A percentile compares a stretch with the other conserved stretches of the same genome.
These are phyloP conservation scores for Thinopyrum obtusiflorum DNA, from an alignment of 202 grass and related monocot genomes.

Conservation along the genomic window DNA sequence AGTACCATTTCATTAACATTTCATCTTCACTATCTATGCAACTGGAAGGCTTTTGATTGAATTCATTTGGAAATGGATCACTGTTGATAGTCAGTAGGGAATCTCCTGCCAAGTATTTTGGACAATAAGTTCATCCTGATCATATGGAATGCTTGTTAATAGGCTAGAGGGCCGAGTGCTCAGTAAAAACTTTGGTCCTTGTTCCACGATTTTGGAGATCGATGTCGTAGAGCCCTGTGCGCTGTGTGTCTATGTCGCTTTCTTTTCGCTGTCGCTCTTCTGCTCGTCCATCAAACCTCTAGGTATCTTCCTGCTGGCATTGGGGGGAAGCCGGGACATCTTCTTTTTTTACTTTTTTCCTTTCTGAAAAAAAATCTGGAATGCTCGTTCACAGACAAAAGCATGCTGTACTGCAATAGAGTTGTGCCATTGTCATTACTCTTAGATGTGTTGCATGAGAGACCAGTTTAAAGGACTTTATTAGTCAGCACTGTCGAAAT, in stretches of 20 bases:
- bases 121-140: background rate
- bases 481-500: background rate
- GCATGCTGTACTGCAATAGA: background rate
- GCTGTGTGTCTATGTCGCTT: no score
- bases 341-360: background rate
- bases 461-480: background rate
- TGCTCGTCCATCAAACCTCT: no score
- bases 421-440: background rate
- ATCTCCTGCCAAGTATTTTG: background rate
- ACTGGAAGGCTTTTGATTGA: background rate
- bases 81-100: background rate
- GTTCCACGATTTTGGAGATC: background rate
- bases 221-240: no score
- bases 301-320: no score
- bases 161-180: background rate
- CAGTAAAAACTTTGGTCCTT: background rate
- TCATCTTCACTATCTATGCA: background rate
- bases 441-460: background rate
- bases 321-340: fast-evolving
- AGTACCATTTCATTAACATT: background rate
- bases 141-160: background rate
- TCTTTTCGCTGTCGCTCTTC: no score
- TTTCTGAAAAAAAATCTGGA: background rate
- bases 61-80: background rate
- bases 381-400: background rate